Evolutionary conservation across 2,329 filamentous ascomycete species (phyloP), one percentile per base, ranked within the genome.

Genomic region (Fusarium tjaetaba): DNA sequence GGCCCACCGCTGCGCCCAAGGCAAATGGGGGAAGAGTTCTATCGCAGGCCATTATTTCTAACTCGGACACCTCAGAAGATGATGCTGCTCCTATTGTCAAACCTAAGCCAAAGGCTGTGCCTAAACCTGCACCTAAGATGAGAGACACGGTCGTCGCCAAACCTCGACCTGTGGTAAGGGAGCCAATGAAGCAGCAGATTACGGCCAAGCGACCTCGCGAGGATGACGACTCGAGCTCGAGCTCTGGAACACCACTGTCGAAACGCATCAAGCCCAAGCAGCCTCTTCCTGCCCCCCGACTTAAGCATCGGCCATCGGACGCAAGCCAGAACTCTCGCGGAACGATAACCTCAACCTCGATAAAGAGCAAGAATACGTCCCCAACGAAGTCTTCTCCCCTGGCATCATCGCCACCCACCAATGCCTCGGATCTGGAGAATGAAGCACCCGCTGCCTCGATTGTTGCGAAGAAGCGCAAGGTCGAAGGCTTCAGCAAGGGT

Each of bases 341-440:
- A 36, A 78, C 72, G 4, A 70, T 68, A 20, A 75, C 68, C 14
- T 83, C 83, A 4, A 84, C 86, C 11, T 85, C 85, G 2, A 80
- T 82, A 52, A 87, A 85, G 78, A 84, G 82, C 77, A 88, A 88
- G 80, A 83, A 86, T 70, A 90, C 86, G 1, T 90, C 89, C 11
- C 89, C 89, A 1, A 84, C 85, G 57, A 92, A 92, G 78, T 91
- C 90, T 5, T 92, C 90, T 15, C 90, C 90, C 8, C 82, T 92
- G 24, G 89, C 89, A n/a, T 89, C 89, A 4, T 91, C 90, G 11
- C 89, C 90, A 18, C 90, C 90, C 1, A 91, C 90, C 13, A 92
- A 91, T 71, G 90, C 89, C 2, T 91, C 89, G 3, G 90, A 92
- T 65, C 81, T 91, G 42, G 89, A 90, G 36, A 83, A 86, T 72